Evolutionary conservation across 306 rosid genomes (phyloP), one percentile per base, ranked within the genome.

Genomic region (Senna tora): DNA sequence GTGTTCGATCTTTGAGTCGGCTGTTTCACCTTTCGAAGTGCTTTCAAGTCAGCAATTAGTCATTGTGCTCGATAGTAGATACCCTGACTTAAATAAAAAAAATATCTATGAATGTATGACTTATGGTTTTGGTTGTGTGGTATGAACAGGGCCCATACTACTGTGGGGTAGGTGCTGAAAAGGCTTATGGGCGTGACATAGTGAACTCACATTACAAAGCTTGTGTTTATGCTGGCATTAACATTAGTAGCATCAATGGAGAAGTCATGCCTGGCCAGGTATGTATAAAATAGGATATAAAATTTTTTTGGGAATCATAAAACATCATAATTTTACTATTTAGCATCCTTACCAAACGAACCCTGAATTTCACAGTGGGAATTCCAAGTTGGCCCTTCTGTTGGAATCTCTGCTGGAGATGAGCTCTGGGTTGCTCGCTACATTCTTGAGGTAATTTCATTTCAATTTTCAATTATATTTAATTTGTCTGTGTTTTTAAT

Each of bases 201-300:
- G 90, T 88, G 5, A 74, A 88, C 73, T 75, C 93, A 76, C 93
- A 88, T 79, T 88, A 88, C 80, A 88, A 88, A 77, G 90, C 93
- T 57, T 85, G 88, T 46, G 38, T 88, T 39, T 84, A 75, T 88
- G 93, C 90, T 32, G 93, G 90, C 32, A 83, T 88, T 43, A 79
- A 83, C 74, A 79, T 85, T 47, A 81, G 93, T 72, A 90, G 93
- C 65, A 85, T 85, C 80, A 88, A 85, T 77, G 93, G 85, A 45
- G 93, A 88, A 74, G 90, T 88, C 42, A 88, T 88, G 93, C 90
- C 93, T 49, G 93, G 90, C 43, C 93, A 88, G 88, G 93, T 85
- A 25, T n/a, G n/a, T n/a, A n/a, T n/a, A 5, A 36, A 36, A n/a
- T n/a, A n/a, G n/a, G n/a, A n/a, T n/a, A n/a, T n/a, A n/a, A n/a